Evolutionary conservation across 441 rosid species (phyloP).

Genomic region (Erysimum cheiri): DNA sequence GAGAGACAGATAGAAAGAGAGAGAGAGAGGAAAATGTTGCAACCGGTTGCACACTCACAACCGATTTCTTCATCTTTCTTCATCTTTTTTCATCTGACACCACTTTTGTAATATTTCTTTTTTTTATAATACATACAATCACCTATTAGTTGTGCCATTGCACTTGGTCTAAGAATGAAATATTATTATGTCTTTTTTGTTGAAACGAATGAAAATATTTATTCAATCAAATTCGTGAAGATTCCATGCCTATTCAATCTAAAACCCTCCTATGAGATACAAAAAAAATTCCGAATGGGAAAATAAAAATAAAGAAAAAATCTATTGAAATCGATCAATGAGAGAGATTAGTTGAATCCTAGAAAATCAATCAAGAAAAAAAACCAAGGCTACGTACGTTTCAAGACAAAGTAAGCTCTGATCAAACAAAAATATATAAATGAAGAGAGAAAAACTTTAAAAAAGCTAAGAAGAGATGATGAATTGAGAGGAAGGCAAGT

Average conservation of each 20-base stretch:
- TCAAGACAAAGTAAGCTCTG: conserved; percentile 13
- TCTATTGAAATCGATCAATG: conserved; percentile 23
- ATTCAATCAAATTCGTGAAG: conserved; percentile 27
- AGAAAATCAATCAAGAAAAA: conserved; percentile 1
- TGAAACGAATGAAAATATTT: neutral
- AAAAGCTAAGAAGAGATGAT: conserved; percentile 58
- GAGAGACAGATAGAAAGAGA: too few relatives aligned
- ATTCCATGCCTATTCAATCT: conserved; percentile 25
- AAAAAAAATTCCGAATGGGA: neutral
- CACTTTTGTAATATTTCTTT: too few relatives aligned
- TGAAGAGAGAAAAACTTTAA: neutral
- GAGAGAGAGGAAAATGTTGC: too few relatives aligned
- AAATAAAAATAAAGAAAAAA: neutral
- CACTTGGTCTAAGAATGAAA: too few relatives aligned
- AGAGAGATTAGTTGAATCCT: conserved; percentile 4
- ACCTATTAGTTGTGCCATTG: too few relatives aligned
- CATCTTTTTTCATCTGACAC: too few relatives aligned
- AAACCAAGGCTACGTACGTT: conserved; percentile 14
- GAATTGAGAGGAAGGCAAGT: conserved; percentile 60
- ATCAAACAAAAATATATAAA: neutral
- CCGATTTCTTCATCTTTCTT: too few relatives aligned
- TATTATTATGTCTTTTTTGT: neutral
- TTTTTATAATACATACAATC: too few relatives aligned
- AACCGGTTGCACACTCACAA: too few relatives aligned
- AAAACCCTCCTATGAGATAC: conserved; percentile 31